phyloP scores from a whole-genome alignment of 2,329 filamentous ascomycete species.

The Nothophoma quercina region DNA sequence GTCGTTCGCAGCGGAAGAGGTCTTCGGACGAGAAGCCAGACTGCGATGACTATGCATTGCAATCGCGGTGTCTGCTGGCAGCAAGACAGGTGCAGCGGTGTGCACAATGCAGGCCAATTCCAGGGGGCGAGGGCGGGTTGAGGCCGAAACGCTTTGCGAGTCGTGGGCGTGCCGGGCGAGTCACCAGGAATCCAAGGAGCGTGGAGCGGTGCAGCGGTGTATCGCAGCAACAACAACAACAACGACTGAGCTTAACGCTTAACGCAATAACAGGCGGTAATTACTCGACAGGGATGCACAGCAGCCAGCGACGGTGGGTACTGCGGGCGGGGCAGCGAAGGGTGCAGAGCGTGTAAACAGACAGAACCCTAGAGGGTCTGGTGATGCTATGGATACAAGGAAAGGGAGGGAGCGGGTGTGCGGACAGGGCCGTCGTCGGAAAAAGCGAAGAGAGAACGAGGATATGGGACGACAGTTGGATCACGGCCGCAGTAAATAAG shows the following conservation, averaged over 20 bases:
- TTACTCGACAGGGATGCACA: conserved; percentile 17
- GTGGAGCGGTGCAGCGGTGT: conserved; percentile 9
- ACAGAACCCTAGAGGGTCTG: background rate
- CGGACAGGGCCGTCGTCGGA: conserved; percentile 16
- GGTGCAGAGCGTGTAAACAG: background rate
- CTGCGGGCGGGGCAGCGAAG: conserved; percentile 6
- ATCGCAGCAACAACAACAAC: conserved; percentile 4
- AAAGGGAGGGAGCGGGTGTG: conserved; percentile 8
- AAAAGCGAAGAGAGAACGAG: conserved; percentile 17
- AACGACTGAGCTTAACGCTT: background rate
- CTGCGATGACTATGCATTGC: conserved; percentile 49
- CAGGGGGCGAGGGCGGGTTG: conserved; percentile 19
- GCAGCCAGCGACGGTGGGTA: conserved; percentile 4
- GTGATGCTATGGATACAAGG: background rate
- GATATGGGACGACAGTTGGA: conserved; percentile 4
- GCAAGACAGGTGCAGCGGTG: conserved; percentile 16
- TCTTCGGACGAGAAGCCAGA: conserved; percentile 50
- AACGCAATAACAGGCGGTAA: background rate
- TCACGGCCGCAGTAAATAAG: conserved; percentile 6
- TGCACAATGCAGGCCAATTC: conserved; percentile 14
- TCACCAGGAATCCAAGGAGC: conserved; percentile 6
- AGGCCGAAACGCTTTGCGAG: conserved; percentile 19
- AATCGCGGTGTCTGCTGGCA: conserved; percentile 36
- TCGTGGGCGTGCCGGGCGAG: conserved; percentile 17
- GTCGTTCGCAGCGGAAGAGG: conserved; percentile 55